phyloP scores from a whole-genome alignment of 108 stramenopile species.

The Pseudonitzschia multistriata region DNA sequence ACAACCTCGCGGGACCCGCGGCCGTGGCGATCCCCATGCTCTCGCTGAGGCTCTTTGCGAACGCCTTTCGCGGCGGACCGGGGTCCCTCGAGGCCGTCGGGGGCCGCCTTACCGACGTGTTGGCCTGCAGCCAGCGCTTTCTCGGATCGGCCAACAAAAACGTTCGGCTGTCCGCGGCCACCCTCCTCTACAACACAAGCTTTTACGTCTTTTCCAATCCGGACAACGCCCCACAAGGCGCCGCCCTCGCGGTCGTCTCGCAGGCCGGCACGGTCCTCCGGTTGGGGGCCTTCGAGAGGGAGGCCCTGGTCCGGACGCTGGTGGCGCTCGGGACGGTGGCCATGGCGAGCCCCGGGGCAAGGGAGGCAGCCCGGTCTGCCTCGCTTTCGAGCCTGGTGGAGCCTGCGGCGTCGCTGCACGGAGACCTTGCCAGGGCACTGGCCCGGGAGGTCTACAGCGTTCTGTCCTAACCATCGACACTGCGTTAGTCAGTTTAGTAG shows the following conservation, averaged over 20 bases:
- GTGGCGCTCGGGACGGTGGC: slow-evolving; percentile 72
- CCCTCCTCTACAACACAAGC: slow-evolving; percentile 66
- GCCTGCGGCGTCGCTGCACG: slow-evolving; percentile 60
- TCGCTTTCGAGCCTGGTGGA: slow-evolving; percentile 63
- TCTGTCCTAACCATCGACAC: slow-evolving; percentile 23
- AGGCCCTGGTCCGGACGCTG: slow-evolving; percentile 57
- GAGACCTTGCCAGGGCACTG: slow-evolving; percentile 52
- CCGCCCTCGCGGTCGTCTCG: slow-evolving; percentile 40
- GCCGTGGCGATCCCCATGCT: slow-evolving; percentile 86
- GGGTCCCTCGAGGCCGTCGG: slow-evolving; percentile 64
- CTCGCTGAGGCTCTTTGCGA: slow-evolving; percentile 70
- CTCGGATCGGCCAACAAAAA: slow-evolving; percentile 70
- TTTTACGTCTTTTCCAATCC: slow-evolving; percentile 47
- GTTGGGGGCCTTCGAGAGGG: slow-evolving; percentile 60
- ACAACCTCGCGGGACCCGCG: slow-evolving; percentile 39
- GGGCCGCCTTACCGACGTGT: slow-evolving; percentile 27
- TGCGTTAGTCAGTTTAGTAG: no score
- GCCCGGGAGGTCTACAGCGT: slow-evolving; percentile 66
- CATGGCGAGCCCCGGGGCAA: slow-evolving; percentile 48
- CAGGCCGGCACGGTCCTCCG: slow-evolving; percentile 48
- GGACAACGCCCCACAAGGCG: slow-evolving; percentile 8
- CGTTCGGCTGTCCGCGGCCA: slow-evolving; percentile 75
- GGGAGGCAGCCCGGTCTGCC: slow-evolving; percentile 51
- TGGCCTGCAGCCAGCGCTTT: slow-evolving; percentile 52
- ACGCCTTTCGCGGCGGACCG: slow-evolving; percentile 71